Base-by-base conservation (phyloP, 2,329 filamentous ascomycete species). In the Trematosphaeria pertusa region DNA sequence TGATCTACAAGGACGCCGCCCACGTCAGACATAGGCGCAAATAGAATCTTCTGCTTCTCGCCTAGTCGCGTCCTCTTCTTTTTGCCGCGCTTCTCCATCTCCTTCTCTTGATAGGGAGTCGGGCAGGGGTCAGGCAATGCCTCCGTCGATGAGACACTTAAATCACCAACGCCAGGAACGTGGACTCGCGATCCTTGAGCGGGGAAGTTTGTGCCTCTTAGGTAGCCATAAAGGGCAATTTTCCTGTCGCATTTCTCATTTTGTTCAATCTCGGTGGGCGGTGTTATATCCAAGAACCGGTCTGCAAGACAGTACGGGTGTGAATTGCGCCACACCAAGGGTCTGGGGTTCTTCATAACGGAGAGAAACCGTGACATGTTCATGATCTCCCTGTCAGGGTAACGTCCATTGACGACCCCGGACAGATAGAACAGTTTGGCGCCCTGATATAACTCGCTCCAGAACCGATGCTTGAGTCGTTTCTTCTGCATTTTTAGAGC, bases 281-380 rank as follows among this genome's bases (percentile, higher is more conserved):
- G 91, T 0, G 94, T 99, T 42, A 99, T 86, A 71, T 99, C 94
- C 61, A 96, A 82, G 73, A 97, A 96, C 55, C 92, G 91, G 75
- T 99, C 94, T 48, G 94, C 89, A 43, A 99, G 79, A 47, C 90
- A 86, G 71, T 99, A 99, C 4, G 93, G 92, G 77, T 99, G 94
- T 1, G 90, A 88, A 70, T 99, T 99, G 49, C 95, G 84, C 93
- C 94, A 99, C 32, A 99, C 81, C 21, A 99, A 79, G n/a, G 94
- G 94, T 48, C 94, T 83, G 4, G 95, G 93, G 69, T 96, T 99
- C 80, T 99, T 99, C 95, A 99, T 99, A 58, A 99, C 91, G 15
- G 90, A 96, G 57, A 99, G 80, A 72, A 99, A 99, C 44, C 95
- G 85, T 11, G 91, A 96, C 43, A 99, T 74, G 67, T 99, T 99